Conservation (phyloP, 2,329 filamentous ascomycete species). For the Tolypocladium nubicola region DNA sequence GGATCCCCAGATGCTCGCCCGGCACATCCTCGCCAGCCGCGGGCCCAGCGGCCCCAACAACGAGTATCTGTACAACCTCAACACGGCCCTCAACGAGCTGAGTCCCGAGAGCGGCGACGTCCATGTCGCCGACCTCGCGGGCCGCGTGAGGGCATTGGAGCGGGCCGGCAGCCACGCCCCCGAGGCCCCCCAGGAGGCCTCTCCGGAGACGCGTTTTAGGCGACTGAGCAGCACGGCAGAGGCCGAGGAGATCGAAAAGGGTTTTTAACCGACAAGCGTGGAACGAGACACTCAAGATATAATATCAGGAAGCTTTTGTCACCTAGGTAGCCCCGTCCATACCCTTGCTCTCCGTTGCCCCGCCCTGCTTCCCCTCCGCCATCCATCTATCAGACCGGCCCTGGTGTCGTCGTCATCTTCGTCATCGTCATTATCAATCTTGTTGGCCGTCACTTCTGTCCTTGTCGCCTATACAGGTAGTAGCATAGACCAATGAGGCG, state of each 20-base stretch:
- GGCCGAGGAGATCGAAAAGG: slow-evolving; percentile 18
- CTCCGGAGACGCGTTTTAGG: slow-evolving; percentile 10
- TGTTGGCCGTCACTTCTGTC: slow-evolving; percentile 5
- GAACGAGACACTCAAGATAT: background rate
- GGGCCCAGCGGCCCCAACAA: slow-evolving; percentile 84
- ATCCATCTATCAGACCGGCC: slow-evolving; percentile 1
- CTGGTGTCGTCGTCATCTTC: slow-evolving; percentile 4
- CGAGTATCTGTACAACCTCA: slow-evolving; percentile 78
- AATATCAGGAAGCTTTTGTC: slow-evolving; percentile 3
- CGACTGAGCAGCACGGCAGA: slow-evolving; percentile 15
- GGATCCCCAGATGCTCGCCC: slow-evolving; percentile 65
- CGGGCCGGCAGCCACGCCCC: slow-evolving; percentile 6
- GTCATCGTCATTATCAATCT: slow-evolving; percentile 6
- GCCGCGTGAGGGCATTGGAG: slow-evolving; percentile 54
- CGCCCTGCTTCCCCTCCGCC: background rate
- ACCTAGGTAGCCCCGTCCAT: background rate
- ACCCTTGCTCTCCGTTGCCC: background rate
- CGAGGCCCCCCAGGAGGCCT: slow-evolving; percentile 5
- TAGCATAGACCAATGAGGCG: slow-evolving; percentile 1
- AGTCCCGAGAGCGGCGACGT: slow-evolving; percentile 68
- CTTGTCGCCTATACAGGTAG: slow-evolving; percentile 5
- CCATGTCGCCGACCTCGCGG: slow-evolving; percentile 75
- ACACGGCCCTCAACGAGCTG: slow-evolving; percentile 61
- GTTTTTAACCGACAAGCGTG: slow-evolving; percentile 1
- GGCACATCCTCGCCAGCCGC: slow-evolving; percentile 64